These are phyloP conservation scores for Ogataea ramenticola DNA, from an alignment of 805 yeast genomes.

Conservation along the genomic window DNA sequence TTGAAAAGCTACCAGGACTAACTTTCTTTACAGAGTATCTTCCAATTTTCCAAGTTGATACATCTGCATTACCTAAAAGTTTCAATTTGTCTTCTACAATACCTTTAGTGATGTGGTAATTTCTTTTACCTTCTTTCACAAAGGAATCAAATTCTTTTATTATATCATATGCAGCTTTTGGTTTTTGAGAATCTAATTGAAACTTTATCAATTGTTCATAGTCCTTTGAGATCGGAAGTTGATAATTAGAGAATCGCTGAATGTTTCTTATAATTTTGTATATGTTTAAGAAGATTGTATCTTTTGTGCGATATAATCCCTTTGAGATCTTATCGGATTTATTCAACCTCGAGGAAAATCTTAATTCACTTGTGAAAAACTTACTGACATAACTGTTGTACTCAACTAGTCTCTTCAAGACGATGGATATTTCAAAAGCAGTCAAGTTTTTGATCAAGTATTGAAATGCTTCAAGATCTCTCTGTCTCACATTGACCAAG, in stretches of 20 bases:
- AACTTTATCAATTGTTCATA: slow-evolving; percentile 19
- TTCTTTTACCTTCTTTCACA: neutral
- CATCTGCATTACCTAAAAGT: slow-evolving; percentile 16
- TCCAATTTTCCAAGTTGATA: slow-evolving; percentile 18
- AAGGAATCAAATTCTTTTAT: slow-evolving; percentile 13
- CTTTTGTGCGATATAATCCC: neutral
- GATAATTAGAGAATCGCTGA: slow-evolving; percentile 5
- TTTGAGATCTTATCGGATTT: neutral
- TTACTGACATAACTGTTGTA: slow-evolving; percentile 6
- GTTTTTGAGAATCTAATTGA: slow-evolving; percentile 10
- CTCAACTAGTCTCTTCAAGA: slow-evolving; percentile 10
- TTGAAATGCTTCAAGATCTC: neutral
- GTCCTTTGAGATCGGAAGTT: slow-evolving; percentile 11
- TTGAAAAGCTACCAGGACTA: slow-evolving; percentile 3
- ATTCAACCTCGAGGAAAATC: slow-evolving; percentile 11
- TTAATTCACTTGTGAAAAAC: slow-evolving; percentile 11
- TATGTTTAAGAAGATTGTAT: neutral
- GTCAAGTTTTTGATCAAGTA: neutral
- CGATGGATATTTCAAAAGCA: slow-evolving; percentile 10
- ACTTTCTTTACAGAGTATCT: slow-evolving; percentile 13
- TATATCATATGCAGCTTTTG: slow-evolving; percentile 13
- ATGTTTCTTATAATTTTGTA: neutral
- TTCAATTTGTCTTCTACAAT: slow-evolving; percentile 19
- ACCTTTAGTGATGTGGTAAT: slow-evolving; percentile 12
- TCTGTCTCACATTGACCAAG: neutral